Conservation (phyloP, 2,329 filamentous ascomycete genomes). For the Mollisiaceae sp. region DNA sequence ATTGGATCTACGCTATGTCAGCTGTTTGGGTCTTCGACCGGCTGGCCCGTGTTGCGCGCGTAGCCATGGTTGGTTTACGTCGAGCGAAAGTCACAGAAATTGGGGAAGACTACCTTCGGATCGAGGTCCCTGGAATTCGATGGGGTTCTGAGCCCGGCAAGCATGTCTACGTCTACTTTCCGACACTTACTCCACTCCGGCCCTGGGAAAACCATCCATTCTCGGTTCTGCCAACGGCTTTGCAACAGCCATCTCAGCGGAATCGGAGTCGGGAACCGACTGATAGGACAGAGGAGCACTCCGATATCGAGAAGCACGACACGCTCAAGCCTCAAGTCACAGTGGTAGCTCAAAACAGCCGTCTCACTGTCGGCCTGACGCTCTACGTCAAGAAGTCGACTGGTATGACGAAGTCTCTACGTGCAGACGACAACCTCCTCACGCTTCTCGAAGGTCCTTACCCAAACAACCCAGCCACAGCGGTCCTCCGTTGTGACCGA, state of each 20-base stretch:
- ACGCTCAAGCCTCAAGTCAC: neutral
- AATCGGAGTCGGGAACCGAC: neutral
- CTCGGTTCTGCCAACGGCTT: conserved; percentile 45
- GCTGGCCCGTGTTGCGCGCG: neutral
- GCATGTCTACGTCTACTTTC: conserved; percentile 56
- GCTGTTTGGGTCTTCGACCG: neutral
- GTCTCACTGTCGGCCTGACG: neutral
- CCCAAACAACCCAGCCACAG: conserved; percentile 37
- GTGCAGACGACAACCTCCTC: conserved; percentile 36
- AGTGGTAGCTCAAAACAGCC: neutral
- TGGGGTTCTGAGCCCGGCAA: conserved; percentile 43
- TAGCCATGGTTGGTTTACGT: neutral
- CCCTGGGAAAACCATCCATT: conserved; percentile 62
- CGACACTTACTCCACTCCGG: conserved; percentile 46
- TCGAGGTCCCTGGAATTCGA: conserved; percentile 49
- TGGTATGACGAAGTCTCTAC: conserved; percentile 46
- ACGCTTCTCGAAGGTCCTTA: conserved; percentile 50
- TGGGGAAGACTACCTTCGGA: conserved; percentile 4
- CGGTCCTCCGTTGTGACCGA: conserved; percentile 43
- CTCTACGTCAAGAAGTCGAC: neutral
- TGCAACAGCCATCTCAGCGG: neutral
- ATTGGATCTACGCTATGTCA: neutral
- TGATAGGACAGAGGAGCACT: neutral
- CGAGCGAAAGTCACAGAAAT: neutral
- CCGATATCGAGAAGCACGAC: neutral